Conservation (phyloP, 1,284 basidiomycete species). For the Cronartium quercuum region DNA sequence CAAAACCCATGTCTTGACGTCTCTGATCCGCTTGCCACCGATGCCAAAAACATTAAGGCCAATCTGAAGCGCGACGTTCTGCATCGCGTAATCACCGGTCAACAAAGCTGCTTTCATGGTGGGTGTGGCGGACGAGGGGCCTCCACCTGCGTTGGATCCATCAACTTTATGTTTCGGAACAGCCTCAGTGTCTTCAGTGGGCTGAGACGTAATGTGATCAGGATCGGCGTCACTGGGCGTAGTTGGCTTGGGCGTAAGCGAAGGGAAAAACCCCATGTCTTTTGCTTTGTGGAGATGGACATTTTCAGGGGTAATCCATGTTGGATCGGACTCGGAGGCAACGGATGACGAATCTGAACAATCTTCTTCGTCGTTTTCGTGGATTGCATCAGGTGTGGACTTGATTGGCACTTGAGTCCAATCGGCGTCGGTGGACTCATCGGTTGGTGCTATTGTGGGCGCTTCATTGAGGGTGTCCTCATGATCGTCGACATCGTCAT, state of each 20-base stretch:
- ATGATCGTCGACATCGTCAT: constrained; percentile 7
- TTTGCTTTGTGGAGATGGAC: constrained; percentile 79
- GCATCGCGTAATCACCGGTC: constrained; percentile 99
- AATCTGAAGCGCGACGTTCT: constrained; percentile 96
- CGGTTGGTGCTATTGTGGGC: constrained; percentile 33
- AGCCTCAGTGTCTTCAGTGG: constrained; percentile 44
- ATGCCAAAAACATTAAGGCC: constrained; percentile 82
- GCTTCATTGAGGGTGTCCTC: constrained; percentile 19
- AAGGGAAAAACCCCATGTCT: constrained; percentile 62
- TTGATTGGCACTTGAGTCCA: constrained; percentile 40
- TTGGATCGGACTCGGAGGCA: constrained; percentile 48
- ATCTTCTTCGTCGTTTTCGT: constrained; percentile 71
- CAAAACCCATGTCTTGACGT: constrained; percentile 90
- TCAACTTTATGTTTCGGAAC: constrained; percentile 51
- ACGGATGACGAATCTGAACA: constrained; percentile 37
- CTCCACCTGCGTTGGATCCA: constrained; percentile 50
- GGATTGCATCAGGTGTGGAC: constrained; percentile 60
- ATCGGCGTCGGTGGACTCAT: constrained; percentile 52
- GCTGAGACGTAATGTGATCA: constrained; percentile 24
- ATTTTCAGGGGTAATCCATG: constrained; percentile 95
- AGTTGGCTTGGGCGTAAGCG: constrained; percentile 42
- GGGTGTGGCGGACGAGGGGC: constrained; percentile 41
- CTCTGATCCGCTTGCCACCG: constrained; percentile 82
- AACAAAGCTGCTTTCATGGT: constrained; percentile 71
- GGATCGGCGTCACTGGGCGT: constrained; percentile 52